Base-by-base conservation (phyloP, 306 rosid genomes). In the Urtica urens region DNA sequence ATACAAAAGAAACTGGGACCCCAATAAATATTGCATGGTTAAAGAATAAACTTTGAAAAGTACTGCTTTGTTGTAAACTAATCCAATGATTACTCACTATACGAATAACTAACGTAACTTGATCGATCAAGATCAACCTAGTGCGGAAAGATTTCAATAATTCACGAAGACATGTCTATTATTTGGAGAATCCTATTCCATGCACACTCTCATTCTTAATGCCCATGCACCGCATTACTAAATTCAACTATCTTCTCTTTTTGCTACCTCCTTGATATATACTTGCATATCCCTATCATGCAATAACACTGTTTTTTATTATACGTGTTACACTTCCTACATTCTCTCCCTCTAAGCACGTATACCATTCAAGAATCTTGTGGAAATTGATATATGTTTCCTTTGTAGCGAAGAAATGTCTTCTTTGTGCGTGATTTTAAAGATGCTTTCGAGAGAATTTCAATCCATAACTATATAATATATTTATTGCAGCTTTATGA, bases 361-460 rank as follows among this genome's bases (percentile, higher is more conserved):
- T 56, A 55, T 27, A 25, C 46, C 24, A 21, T 13, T 29, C 55
- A n/a, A n/a, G 64, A 57, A 49, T 50, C 58, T 51, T 44, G n/a
- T 26, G 21, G n/a, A 22, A 31, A 7, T 68, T 44, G 46, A 41
- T n/a, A n/a, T n/a, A n/a, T 49, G 14, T 58, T 72, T 72, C 55
- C 73, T 72, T 72, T 65, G 59, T 34, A 16, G 56, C 58, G 42
- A 72, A 72, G 77, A 57, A 72, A 67, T 37, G 55, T 18, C 38
- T 17, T 31, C n/a, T n/a, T n/a, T n/a, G n/a, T n/a, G 28, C 18
- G n/a, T 8, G 18, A 24, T 17, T 41, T 16, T 26, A 26, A 14
- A 55, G 47, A 41, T 55, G 47, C 49, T 29, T 11, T 19, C 47
- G 10, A 28, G 30, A 10, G 33, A 28, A 28, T n/a, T n/a, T n/a